These are phyloP conservation scores for Uronychia setigera DNA, from an alignment of 73 alveolate genomes.

Conservation along the genomic window DNA sequence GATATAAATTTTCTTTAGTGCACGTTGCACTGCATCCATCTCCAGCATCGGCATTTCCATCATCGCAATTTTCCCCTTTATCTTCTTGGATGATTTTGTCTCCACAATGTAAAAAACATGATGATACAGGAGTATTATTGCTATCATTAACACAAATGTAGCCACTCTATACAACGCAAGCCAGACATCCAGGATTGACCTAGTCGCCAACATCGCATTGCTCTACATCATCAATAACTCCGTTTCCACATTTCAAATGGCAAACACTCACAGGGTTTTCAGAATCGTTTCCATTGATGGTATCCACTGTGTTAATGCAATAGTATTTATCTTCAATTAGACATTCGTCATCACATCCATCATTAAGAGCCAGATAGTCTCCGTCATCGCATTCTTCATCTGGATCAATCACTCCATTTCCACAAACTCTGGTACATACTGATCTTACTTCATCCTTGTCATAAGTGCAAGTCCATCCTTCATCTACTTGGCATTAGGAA, in stretches of 20 bases:
- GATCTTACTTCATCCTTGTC: neutral
- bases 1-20: neutral
- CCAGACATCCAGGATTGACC: neutral
- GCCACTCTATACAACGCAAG: neutral
- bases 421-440: neutral
- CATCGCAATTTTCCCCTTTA: slow-evolving; percentile 19
- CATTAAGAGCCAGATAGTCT: neutral
- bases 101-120: neutral
- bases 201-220: neutral
- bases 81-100: neutral
- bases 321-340: neutral
- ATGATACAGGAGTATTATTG: neutral
- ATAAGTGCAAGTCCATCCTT: neutral
- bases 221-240: neutral
- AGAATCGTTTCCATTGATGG: no score
- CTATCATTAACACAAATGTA: neutral
- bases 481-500: slow-evolving; percentile 1
- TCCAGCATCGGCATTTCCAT: slow-evolving; percentile 2
- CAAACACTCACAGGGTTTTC: no score
- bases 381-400: neutral
- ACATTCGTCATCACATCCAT: neutral
- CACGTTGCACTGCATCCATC: slow-evolving; percentile 25
- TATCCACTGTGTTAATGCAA: neutral
- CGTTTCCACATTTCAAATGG: neutral
- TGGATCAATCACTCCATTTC: neutral